Evolutionary conservation across 2,329 filamentous ascomycete species (phyloP).

Genomic region (Calonectria hongkongensis): DNA sequence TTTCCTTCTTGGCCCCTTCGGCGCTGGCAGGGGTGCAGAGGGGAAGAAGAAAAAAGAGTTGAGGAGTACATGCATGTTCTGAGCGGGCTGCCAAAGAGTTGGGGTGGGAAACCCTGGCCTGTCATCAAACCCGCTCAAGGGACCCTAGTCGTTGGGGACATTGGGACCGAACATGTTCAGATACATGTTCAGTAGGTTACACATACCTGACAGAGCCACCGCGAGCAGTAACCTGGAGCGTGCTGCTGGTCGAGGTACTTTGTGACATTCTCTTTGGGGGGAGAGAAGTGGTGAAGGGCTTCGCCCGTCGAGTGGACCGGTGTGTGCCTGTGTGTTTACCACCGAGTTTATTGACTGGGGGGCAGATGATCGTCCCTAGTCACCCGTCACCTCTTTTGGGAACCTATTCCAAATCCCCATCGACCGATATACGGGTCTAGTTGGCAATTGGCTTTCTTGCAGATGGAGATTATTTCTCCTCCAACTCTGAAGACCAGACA

Average conservation of each 20-base stretch:
- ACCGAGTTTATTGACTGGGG: slow-evolving; percentile 23
- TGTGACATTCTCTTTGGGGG: neutral
- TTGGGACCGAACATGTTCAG: slow-evolving; percentile 24
- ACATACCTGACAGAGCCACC: slow-evolving; percentile 26
- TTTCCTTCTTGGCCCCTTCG: slow-evolving; percentile 4
- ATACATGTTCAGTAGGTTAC: slow-evolving; percentile 19
- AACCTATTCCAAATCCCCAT: slow-evolving; percentile 11
- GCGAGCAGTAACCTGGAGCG: neutral
- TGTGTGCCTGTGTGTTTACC: slow-evolving; percentile 15
- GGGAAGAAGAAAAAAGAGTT: slow-evolving; percentile 6
- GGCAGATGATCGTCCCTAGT: slow-evolving; percentile 25
- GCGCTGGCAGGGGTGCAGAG: neutral
- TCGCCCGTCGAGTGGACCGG: slow-evolving; percentile 11
- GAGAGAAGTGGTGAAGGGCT: slow-evolving; percentile 6
- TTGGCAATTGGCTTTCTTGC: slow-evolving; percentile 5
- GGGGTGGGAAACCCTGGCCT: slow-evolving; percentile 30
- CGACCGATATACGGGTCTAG: neutral
- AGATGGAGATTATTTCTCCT: neutral
- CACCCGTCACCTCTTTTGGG: slow-evolving; percentile 19
- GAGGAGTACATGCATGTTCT: slow-evolving; percentile 15
- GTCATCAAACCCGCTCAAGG: slow-evolving; percentile 34
- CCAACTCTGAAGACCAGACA: neutral
- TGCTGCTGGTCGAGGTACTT: slow-evolving; percentile 10
- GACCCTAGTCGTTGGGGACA: slow-evolving; percentile 24
- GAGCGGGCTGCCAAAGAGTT: slow-evolving; percentile 5